Base-by-base conservation (phyloP, 352 stramenopile genomes). In the Pythium folliculosum region DNA sequence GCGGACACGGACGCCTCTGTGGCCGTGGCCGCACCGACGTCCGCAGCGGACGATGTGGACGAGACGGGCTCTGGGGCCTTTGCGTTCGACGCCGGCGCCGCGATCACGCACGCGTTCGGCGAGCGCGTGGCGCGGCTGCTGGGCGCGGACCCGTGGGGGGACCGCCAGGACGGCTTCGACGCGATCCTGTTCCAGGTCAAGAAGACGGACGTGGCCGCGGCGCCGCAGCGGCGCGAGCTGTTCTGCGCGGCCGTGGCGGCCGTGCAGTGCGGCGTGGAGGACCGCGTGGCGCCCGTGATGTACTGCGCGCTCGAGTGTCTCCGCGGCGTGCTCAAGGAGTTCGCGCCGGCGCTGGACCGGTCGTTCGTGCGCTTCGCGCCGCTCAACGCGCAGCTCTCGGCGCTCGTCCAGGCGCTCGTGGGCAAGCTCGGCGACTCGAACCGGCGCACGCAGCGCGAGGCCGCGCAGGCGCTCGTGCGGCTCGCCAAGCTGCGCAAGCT, bases 291-390 rank as follows among this genome's bases (percentile, higher is more conserved):
- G 2, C 84, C 86, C 7, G 86, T 94, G 54, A 90, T 94, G 82
- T 94, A 88, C 73, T 94, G 86, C 47, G 76, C 84, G 16, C 73
- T 94, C n/a, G 82, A 94, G 35, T 92, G 82, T 47, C 70, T 94
- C 16, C 73, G 76, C 40, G 58, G 75, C 17, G 66, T 93, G n/a
- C 69, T 93, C 7, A 89, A 89, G 32, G 80, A 82, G 58, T 92
- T 90, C 61, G 55, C 78, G 7, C 77, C 78, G 2, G 74, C 82
- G 4, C 25, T 89, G 9, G 80, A 90, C 19, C 73, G 73, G 1
- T 68, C 60, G 22, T 86, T 85, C 43, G 58, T 69, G 37, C 73
- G 77, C 57, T 77, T 77, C 21, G 44, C 74, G 27, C 72, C 78
- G n/a, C 67, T 84, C 27, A 88, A 89, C 54, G 76, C 78, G 30